phyloP scores from a whole-genome alignment of 345 rosid genomes.

The Bretschneidera sinensis region DNA sequence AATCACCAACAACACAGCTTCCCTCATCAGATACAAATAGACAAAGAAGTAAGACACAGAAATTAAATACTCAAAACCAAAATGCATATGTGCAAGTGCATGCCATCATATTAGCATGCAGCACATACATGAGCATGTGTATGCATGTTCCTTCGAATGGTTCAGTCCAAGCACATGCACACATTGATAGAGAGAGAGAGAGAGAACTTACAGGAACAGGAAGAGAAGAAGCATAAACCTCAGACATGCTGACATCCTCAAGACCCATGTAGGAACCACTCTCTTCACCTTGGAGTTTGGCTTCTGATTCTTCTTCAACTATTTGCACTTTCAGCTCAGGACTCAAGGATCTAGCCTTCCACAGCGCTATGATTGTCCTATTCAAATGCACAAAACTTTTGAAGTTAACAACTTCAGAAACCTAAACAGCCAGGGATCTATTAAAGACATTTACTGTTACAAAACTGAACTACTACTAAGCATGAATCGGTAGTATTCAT shows the following conservation, averaged over 20 bases:
- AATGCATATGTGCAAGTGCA: neutral
- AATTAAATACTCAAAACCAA: neutral
- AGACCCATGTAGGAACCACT: slow-evolving; percentile 72
- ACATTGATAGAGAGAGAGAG: neutral
- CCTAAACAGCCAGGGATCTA: neutral
- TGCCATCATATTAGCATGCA: neutral
- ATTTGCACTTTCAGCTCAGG: slow-evolving; percentile 92
- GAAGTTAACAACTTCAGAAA: neutral
- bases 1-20: slow-evolving; percentile 18
- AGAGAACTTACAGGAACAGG: slow-evolving; percentile 64
- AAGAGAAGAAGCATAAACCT: slow-evolving; percentile 55
- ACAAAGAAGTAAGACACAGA: neutral
- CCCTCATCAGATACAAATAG: slow-evolving; percentile 11
- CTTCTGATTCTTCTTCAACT: slow-evolving; percentile 88
- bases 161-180: neutral
- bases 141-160: too few relatives aligned
- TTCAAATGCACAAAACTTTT: slow-evolving; percentile 10
- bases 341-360: slow-evolving; percentile 90
- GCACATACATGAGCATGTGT: neutral
- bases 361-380: slow-evolving; percentile 96
- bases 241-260: slow-evolving; percentile 81
- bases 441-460: neutral
- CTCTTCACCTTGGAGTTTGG: slow-evolving; percentile 71
- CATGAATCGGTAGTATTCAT: neutral
- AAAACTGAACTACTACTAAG: neutral